phyloP scores from a whole-genome alignment of 352 stramenopile genomes.

The Globisporangium rhizosaccharum region DNA sequence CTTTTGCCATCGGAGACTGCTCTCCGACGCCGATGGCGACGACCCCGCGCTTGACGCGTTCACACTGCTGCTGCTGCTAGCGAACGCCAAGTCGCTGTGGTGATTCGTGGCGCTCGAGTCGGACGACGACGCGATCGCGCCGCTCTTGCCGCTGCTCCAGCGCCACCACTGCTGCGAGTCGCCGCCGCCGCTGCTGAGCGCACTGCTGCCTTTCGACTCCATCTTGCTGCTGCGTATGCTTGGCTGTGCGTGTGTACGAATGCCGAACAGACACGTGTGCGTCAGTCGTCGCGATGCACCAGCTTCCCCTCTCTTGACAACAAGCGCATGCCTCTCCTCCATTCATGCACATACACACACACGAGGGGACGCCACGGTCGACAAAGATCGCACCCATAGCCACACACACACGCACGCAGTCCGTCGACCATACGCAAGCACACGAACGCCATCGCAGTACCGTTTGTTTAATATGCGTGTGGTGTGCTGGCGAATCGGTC shows the following conservation, averaged over 20 bases:
- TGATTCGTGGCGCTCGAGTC: constrained; percentile 7
- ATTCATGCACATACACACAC: neutral
- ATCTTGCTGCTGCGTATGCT: constrained; percentile 11
- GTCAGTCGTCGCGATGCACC: neutral
- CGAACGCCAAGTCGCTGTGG: constrained; percentile 15
- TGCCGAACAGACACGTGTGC: neutral
- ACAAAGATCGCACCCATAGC: neutral
- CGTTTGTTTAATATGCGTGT: no score
- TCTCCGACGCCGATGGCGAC: constrained; percentile 16
- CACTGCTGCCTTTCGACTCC: constrained; percentile 22
- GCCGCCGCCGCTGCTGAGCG: constrained; percentile 14
- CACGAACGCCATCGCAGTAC: no score
- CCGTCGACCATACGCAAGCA: neutral
- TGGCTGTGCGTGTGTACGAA: neutral
- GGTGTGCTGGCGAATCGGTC: no score
- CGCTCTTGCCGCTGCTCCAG: constrained; percentile 72
- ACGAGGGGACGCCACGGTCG: neutral
- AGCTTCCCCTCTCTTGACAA: no score
- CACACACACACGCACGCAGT: neutral
- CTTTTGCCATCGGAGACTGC: constrained; percentile 39
- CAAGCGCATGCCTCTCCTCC: neutral
- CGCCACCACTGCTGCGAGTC: constrained; percentile 54
- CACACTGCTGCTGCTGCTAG: constrained; percentile 22
- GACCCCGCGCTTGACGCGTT: neutral
- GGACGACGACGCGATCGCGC: constrained; percentile 54